Evolutionary conservation across 1,284 basidiomycete species (phyloP).

Genomic region (Fistulinella staudtii): DNA sequence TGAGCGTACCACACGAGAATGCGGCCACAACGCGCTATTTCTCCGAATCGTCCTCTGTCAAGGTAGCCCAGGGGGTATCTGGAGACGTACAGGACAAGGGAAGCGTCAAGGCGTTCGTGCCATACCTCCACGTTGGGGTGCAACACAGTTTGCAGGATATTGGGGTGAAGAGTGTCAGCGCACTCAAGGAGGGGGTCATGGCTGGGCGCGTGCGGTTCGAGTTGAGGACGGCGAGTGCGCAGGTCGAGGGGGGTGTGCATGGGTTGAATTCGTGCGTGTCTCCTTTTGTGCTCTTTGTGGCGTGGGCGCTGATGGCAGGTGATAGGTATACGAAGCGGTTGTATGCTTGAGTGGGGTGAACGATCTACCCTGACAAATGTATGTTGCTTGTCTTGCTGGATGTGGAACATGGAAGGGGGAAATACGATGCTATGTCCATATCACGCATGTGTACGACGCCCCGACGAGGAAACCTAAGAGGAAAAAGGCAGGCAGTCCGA

Average conservation of each 20-base stretch:
- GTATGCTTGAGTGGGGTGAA: constrained; percentile 26
- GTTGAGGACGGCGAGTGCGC: constrained; percentile 91
- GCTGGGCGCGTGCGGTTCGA: constrained; percentile 83
- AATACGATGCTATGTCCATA: no score
- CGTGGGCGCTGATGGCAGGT: background rate
- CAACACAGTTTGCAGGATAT: constrained; percentile 97
- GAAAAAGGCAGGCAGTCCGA: no score
- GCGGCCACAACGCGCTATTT: constrained; percentile 98
- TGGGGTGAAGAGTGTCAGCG: constrained; percentile 68
- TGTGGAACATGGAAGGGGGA: no score
- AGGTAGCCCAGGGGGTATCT: constrained; percentile 96
- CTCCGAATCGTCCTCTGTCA: constrained; percentile 90
- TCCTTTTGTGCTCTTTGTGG: background rate
- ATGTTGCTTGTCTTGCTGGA: no score
- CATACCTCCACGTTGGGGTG: constrained; percentile 89
- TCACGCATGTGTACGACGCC: no score
- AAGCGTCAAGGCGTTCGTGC: constrained; percentile 85
- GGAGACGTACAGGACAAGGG: constrained; percentile 99
- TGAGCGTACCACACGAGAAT: constrained; percentile 70
- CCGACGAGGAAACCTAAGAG: no score
- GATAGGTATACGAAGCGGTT: constrained; percentile 35
- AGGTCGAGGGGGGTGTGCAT: constrained; percentile 95
- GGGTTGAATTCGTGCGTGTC: constrained; percentile 79
- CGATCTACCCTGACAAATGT: no score
- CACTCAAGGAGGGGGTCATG: constrained; percentile 62